These are phyloP conservation scores for Trifolium pratense DNA, from an alignment of 306 rosid species.

Conservation along the genomic window DNA sequence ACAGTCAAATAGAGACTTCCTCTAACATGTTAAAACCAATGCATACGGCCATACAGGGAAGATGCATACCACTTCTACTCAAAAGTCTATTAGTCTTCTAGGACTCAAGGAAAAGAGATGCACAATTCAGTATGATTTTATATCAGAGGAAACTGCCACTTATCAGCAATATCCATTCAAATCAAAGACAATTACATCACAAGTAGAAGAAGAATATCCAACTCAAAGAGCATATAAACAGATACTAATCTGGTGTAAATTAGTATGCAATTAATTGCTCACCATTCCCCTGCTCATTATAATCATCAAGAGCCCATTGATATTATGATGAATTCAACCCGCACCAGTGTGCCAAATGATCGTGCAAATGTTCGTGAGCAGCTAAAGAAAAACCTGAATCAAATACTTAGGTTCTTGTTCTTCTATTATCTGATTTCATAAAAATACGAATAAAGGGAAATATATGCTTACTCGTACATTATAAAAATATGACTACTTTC, in stretches of 20 bases:
- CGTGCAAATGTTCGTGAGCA: background rate
- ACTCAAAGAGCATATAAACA: background rate
- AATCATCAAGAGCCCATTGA: background rate
- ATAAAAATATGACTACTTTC: background rate
- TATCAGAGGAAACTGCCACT: background rate
- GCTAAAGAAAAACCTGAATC: background rate
- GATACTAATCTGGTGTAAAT: background rate
- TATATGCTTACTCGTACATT: background rate
- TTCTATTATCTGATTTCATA: background rate
- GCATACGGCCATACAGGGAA: background rate
- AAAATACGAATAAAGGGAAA: background rate
- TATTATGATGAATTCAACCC: background rate
- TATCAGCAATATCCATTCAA: background rate
- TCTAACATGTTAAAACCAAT: background rate
- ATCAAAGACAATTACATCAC: background rate
- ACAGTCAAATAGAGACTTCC: background rate
- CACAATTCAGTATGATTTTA: background rate
- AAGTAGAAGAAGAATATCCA: background rate
- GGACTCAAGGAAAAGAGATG: too few relatives aligned
- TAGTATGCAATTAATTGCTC: background rate
- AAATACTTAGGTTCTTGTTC: background rate
- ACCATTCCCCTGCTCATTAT: background rate
- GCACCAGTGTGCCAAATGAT: background rate
- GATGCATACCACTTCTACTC: too few relatives aligned
- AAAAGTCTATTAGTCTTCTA: too few relatives aligned